These are phyloP conservation scores for Clarireedia hainanense DNA, from an alignment of 2,329 filamentous ascomycete genomes.

Conservation along the genomic window DNA sequence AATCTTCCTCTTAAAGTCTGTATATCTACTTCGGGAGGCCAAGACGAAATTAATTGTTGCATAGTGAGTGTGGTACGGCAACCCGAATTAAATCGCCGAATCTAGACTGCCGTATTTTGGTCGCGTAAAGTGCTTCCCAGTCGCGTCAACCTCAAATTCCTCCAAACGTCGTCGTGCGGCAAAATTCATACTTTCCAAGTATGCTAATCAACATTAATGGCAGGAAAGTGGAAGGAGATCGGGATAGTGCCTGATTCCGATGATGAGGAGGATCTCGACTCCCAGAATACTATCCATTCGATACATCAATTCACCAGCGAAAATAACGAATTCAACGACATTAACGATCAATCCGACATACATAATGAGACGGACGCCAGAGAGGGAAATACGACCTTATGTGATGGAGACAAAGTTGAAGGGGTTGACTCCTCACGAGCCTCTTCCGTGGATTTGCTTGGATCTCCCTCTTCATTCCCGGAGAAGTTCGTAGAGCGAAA, in stretches of 20 bases:
- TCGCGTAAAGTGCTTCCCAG: slow-evolving; percentile 7
- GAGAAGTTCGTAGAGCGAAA: too few relatives aligned
- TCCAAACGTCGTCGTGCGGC: not conserved
- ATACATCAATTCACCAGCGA: slow-evolving; percentile 1
- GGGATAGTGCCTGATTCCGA: slow-evolving; percentile 31
- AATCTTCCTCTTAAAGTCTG: not conserved
- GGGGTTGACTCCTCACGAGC: not conserved
- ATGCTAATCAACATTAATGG: slow-evolving; percentile 24
- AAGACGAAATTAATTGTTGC: not conserved
- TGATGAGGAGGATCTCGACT: slow-evolving; percentile 27
- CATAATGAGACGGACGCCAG: not conserved
- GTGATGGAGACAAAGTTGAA: not conserved
- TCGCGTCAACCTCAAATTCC: slow-evolving; percentile 9
- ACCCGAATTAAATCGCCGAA: too few relatives aligned
- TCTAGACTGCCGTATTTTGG: not conserved
- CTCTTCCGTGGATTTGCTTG: slow-evolving; percentile 8
- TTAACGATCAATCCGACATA: not conserved
- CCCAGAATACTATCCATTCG: slow-evolving; percentile 12
- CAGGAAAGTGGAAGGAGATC: slow-evolving; percentile 29
- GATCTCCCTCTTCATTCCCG: not conserved
- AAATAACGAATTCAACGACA: slow-evolving; percentile 3
- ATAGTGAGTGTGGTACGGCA: too few relatives aligned
- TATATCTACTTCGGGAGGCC: not conserved
- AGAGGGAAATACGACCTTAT: not conserved
- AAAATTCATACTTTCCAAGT: slow-evolving; percentile 9